Evolutionary conservation across 371 early-diverging fungal genomes (phyloP).

Genomic region (Mucor indicus): DNA sequence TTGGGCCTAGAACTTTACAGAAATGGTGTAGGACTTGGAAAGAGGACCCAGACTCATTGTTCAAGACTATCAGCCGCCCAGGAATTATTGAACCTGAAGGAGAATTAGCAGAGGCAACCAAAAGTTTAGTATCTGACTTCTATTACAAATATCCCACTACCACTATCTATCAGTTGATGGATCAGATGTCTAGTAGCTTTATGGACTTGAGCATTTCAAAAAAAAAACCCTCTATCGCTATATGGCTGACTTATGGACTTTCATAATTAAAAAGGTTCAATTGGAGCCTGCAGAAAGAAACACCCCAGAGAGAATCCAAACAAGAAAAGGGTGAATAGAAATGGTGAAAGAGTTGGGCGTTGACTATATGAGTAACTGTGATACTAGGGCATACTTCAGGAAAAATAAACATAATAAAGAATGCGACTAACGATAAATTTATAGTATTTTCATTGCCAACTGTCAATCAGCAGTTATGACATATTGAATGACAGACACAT

Average conservation of each 20-base stretch:
- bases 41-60: slow-evolving; percentile 7
- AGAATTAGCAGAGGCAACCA: slow-evolving; percentile 7
- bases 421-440: background rate
- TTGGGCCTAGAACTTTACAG: slow-evolving; percentile 6
- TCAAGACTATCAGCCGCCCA: slow-evolving; percentile 10
- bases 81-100: slow-evolving; percentile 13
- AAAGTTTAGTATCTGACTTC: slow-evolving; percentile 1
- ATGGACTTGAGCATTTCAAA: slow-evolving; percentile 2
- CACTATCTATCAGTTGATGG: slow-evolving; percentile 9
- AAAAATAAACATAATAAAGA: background rate
- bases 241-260: slow-evolving; percentile 8
- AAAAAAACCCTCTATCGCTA: slow-evolving; percentile 2
- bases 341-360: background rate
- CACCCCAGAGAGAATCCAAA: slow-evolving; percentile 1
- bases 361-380: slow-evolving; percentile 10
- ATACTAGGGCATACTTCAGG: background rate
- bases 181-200: slow-evolving; percentile 5
- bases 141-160: slow-evolving; percentile 4
- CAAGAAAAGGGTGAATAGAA: slow-evolving; percentile 8
- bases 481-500: no score
- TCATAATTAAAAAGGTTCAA: slow-evolving; percentile 1
- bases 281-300: slow-evolving; percentile 7
- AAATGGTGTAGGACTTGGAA: slow-evolving; percentile 10
- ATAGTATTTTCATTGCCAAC: no score
- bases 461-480: no score